Conservation (phyloP, 2,329 filamentous ascomycete species). For the Colletotrichum sp. region DNA sequence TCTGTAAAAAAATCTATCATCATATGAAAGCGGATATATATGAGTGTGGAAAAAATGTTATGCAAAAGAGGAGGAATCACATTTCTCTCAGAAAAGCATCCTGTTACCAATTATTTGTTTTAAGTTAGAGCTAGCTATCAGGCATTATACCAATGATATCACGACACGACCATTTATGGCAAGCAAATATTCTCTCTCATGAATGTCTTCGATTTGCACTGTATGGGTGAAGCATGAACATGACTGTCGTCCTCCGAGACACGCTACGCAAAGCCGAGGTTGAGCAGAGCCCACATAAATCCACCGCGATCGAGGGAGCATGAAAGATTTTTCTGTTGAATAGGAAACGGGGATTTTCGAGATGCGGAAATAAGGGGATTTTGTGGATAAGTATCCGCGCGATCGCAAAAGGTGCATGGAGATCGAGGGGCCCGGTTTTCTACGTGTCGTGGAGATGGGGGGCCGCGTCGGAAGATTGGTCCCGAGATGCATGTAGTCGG, state of each 20-base stretch:
- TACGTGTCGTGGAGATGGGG: neutral
- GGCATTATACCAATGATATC: constrained; percentile 23
- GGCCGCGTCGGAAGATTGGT: neutral
- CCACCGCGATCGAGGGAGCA: neutral
- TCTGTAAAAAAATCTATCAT: constrained; percentile 4
- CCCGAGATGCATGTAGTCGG: neutral
- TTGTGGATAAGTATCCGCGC: neutral
- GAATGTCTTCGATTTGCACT: neutral
- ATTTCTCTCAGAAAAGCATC: constrained; percentile 6
- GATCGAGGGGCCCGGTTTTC: neutral
- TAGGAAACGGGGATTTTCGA: neutral
- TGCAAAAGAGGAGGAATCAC: neutral
- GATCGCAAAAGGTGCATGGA: neutral
- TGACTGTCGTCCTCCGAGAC: neutral
- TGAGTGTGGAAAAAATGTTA: neutral
- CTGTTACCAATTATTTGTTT: neutral
- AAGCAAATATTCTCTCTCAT: neutral
- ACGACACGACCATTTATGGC: constrained; percentile 1
- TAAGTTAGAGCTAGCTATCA: constrained; percentile 13
- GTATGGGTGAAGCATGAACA: neutral
- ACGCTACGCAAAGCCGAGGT: neutral
- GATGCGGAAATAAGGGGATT: neutral
- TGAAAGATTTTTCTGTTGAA: neutral
- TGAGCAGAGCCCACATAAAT: neutral
- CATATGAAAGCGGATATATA: neutral